Conservation (phyloP, 495 filamentous ascomycete genomes). For the Xylaria scruposa region DNA sequence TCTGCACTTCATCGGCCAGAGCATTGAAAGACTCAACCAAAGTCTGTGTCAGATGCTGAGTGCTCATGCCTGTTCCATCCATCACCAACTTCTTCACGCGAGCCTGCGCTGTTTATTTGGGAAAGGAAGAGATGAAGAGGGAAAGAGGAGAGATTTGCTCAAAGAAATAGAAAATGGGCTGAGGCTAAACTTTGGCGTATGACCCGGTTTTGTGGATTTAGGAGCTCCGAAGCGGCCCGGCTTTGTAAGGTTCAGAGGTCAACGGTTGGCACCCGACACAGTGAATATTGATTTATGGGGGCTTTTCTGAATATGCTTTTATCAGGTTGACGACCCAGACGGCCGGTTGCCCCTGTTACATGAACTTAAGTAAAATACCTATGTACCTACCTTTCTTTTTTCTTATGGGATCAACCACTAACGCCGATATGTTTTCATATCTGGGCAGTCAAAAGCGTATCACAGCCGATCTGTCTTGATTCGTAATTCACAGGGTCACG, state of each 20-base stretch:
- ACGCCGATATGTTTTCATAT: neutral
- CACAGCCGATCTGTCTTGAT: neutral
- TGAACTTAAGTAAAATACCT: too few relatives aligned
- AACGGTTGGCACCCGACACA: neutral
- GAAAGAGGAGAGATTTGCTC: conserved; percentile 1
- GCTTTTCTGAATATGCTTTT: neutral
- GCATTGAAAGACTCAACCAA: conserved; percentile 68
- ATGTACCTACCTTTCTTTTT: neutral
- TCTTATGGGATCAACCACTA: neutral
- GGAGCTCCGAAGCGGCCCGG: conserved; percentile 25
- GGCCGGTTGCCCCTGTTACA: too few relatives aligned
- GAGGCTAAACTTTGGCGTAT: conserved; percentile 18
- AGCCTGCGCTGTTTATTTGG: conserved; percentile 18
- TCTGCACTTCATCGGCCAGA: conserved; percentile 65
- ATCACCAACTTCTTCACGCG: conserved; percentile 17
- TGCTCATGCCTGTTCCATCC: conserved; percentile 44
- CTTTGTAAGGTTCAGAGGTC: neutral
- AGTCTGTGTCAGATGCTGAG: conserved; percentile 52
- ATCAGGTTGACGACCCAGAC: neutral
- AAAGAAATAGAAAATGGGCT: conserved; percentile 23
- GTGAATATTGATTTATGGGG: neutral
- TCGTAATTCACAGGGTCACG: neutral
- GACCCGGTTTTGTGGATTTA: conserved; percentile 30
- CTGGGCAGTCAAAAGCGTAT: neutral
- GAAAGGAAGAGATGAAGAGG: conserved; percentile 7